Conservation (phyloP, 129 eudicot species). For the Helichrysum umbraculigerum region DNA sequence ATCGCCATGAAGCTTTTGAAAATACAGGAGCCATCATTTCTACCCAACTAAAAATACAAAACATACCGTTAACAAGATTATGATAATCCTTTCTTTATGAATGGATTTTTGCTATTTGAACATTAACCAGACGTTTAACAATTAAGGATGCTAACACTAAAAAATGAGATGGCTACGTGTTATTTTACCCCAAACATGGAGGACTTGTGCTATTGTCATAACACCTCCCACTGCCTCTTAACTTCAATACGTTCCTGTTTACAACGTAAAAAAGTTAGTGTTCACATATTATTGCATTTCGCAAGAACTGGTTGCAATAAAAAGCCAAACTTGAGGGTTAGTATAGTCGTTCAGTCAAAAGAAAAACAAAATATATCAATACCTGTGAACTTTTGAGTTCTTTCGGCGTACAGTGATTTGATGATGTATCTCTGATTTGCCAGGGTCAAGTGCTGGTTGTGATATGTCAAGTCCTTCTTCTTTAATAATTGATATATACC, state of each 20-base stretch:
- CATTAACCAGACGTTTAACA: not conserved
- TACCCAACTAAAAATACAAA: slow-evolving; percentile 57
- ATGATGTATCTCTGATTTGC: slow-evolving; percentile 71
- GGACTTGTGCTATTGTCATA: slow-evolving; percentile 67
- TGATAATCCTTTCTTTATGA: not conserved
- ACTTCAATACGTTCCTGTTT: slow-evolving; percentile 57
- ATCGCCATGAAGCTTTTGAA: slow-evolving; percentile 85
- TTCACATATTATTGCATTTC: not conserved
- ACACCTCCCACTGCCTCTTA: slow-evolving; percentile 63
- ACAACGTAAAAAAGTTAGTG: not conserved
- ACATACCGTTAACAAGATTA: not conserved
- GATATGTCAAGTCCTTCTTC: slow-evolving; percentile 84
- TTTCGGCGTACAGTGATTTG: slow-evolving; percentile 59
- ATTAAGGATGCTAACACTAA: not conserved
- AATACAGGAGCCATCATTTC: slow-evolving; percentile 97
- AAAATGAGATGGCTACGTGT: not conserved
- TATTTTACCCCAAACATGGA: slow-evolving; percentile 79
- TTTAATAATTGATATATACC: slow-evolving; percentile 65
- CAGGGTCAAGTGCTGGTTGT: slow-evolving; percentile 82
- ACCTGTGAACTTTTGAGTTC: slow-evolving; percentile 75
- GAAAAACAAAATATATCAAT: not conserved
- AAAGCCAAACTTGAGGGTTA: not conserved
- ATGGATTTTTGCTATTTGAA: not conserved
- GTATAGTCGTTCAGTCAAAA: not conserved
- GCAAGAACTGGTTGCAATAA: not conserved